Percentiles rank a stretch among this genome's conserved stretches.
These are phyloP conservation scores for Neostapfia colusana DNA, from an alignment of 176 grass and related monocot species.

Conservation along the genomic window DNA sequence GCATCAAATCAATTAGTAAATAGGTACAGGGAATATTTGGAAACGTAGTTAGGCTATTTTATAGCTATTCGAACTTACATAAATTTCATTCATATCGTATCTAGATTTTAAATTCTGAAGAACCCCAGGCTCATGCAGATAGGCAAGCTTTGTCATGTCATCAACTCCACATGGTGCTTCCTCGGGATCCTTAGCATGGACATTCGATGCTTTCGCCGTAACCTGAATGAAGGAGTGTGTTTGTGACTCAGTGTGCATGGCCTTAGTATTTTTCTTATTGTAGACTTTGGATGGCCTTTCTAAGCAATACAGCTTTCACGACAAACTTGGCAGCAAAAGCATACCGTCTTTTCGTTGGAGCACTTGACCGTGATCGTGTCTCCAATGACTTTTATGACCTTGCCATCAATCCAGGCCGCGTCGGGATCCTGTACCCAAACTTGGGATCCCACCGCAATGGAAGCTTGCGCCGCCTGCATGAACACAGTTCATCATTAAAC, in stretches of 20 bases:
- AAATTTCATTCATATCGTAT: slow-evolving; percentile 98
- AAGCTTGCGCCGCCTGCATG: slow-evolving; percentile 61
- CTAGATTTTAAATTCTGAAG: slow-evolving; percentile 86
- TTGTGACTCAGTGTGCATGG: slow-evolving; percentile 10
- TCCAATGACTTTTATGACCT: slow-evolving; percentile 53
- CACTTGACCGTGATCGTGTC: slow-evolving; percentile 56
- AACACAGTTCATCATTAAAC: slow-evolving; percentile 33
- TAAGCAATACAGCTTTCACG: neutral
- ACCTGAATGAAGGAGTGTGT: slow-evolving; percentile 48
- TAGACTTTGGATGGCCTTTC: neutral
- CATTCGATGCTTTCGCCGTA: slow-evolving; percentile 51
- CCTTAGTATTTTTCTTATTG: neutral
- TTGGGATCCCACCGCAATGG: slow-evolving; percentile 56
- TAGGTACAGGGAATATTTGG: neutral
- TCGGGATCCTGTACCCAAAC: slow-evolving; percentile 62
- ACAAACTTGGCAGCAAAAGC: slow-evolving; percentile 21
- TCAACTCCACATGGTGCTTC: slow-evolving; percentile 83
- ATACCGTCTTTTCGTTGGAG: slow-evolving; percentile 58
- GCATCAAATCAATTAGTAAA: slow-evolving; percentile 1
- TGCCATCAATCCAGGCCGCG: slow-evolving; percentile 65
- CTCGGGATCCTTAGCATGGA: slow-evolving; percentile 82
- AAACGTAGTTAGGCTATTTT: slow-evolving; percentile 5
- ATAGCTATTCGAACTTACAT: slow-evolving; percentile 62
- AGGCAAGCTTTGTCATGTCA: slow-evolving; percentile 98
- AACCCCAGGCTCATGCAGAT: slow-evolving; percentile 95